Percentiles rank a stretch among this genome's conserved stretches.
Conservation (phyloP, 441 rosid genomes). For the Bocquillonia castaneifolia region DNA sequence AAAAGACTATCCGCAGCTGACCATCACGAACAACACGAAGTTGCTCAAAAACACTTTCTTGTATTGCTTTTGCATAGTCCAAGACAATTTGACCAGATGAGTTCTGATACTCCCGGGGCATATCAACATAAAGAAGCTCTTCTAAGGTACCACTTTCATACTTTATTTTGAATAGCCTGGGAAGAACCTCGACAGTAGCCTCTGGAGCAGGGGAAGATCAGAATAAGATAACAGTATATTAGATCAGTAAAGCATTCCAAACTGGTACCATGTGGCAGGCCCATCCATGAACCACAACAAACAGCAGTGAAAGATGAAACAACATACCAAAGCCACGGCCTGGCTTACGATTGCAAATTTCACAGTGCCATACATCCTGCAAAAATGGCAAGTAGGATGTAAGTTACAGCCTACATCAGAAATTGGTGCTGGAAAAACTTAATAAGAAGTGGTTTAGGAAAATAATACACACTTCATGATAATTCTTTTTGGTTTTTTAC, state of each 20-base stretch:
- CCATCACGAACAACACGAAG: conserved; percentile 99
- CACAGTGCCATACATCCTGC: conserved; percentile 99
- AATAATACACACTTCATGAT: too few species aligned
- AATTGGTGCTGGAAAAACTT: not conserved
- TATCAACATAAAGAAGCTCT: conserved; percentile 92
- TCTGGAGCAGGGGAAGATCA: conserved; percentile 43
- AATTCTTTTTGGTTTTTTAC: too few species aligned
- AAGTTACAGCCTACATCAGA: conserved; percentile 15
- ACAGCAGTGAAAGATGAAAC: conserved; percentile 6
- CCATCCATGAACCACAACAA: not conserved
- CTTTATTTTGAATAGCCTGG: conserved; percentile 95
- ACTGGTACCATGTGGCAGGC: not conserved
- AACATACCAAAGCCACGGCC: conserved; percentile 97
- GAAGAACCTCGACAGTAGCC: conserved; percentile 98
- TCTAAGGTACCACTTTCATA: conserved; percentile 97
- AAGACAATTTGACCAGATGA: conserved; percentile 89
- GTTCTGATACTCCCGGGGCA: conserved; percentile 93
- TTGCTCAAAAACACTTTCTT: conserved; percentile 97
- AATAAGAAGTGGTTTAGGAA: not conserved
- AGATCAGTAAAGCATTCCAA: not conserved
- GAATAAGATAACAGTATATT: conserved; percentile 18
- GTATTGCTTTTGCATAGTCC: conserved; percentile 96
- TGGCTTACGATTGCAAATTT: conserved; percentile 94
- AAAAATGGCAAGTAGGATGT: conserved; percentile 22
- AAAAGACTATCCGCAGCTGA: conserved; percentile 87